Evolutionary conservation across 345 rosid genomes (phyloP).

Genomic region (Leavenworthia alabamica): DNA sequence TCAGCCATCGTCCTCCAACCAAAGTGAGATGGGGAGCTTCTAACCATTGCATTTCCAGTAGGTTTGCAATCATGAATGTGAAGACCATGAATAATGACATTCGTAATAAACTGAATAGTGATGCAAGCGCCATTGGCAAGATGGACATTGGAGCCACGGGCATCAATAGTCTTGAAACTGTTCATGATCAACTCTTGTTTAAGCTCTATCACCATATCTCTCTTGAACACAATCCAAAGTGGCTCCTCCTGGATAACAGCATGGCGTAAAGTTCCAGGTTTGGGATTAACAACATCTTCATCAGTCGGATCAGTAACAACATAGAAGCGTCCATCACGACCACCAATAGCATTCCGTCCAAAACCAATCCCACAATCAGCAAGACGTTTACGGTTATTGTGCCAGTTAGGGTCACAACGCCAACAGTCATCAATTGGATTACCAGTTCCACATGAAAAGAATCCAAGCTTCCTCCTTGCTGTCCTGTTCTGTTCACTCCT

Average conservation of each 20-base stretch:
- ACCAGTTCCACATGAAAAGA: slow-evolving; percentile 81
- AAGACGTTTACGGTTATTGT: slow-evolving; percentile 74
- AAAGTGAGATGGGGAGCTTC: slow-evolving; percentile 72
- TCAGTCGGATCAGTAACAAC: slow-evolving; percentile 70
- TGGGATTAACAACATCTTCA: slow-evolving; percentile 80
- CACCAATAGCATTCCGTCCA: slow-evolving; percentile 85
- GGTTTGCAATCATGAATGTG: slow-evolving; percentile 91
- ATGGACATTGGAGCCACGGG: slow-evolving; percentile 80
- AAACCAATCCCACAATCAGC: slow-evolving; percentile 93
- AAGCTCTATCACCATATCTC: slow-evolving; percentile 82
- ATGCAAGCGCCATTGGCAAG: slow-evolving; percentile 91
- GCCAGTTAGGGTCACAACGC: slow-evolving; percentile 86
- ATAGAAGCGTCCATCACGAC: slow-evolving; percentile 82
- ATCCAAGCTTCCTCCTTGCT: slow-evolving; percentile 68
- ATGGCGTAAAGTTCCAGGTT: slow-evolving; percentile 81
- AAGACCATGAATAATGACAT: slow-evolving; percentile 89
- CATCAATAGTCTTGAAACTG: slow-evolving; percentile 93
- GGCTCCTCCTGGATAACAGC: slow-evolving; percentile 86
- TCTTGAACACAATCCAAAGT: slow-evolving; percentile 85
- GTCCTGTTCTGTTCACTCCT: slow-evolving; percentile 70
- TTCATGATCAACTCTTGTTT: slow-evolving; percentile 81
- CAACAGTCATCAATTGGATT: slow-evolving; percentile 90
- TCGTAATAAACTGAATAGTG: slow-evolving; percentile 72
- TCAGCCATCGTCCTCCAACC: slow-evolving; percentile 97
- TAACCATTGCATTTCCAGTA: slow-evolving; percentile 90